Base-by-base conservation (phyloP, 2,329 filamentous ascomycete genomes). In the Fusarium sp. region DNA sequence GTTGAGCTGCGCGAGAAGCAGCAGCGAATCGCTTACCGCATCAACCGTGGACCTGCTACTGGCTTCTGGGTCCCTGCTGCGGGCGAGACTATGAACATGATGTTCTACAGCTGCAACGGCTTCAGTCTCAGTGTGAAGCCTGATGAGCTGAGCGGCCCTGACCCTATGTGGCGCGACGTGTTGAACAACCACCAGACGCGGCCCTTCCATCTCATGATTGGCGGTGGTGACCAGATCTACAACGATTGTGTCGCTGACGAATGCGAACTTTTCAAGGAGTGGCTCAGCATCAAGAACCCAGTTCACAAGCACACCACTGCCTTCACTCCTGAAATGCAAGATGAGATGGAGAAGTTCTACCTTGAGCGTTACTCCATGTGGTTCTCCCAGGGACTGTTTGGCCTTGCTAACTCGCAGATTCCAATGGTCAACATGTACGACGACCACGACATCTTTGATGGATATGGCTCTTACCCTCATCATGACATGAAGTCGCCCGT, bases 391-490 rank as follows among this genome's bases (percentile, higher is more conserved):
- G 97, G 97, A 0, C 85, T 98, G 6, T 99, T 98, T 79, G 91
- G 93, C n/a, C 90, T 99, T 80, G 97, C 96, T 6, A 95, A 93
- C 77, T 93, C 94, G 2, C 96, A 98, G 81, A 98, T 99, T 54
- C 95, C 97, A 10, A 98, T 98, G 95, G 91, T 99, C 78, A 99
- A 99, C 81, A 95, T 99, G 82, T 98, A 94, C 87, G 96, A 98
- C 82, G 97, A 98, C 78, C 97, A 98, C 81, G 94, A 97, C 76
- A 93, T 95, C 76, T 95, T 95, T 73, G 93, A 95, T 83, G 97
- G 97, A 1, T 99, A 93, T 80, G 97, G 97, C 8, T 98, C 95
- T 0, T 99, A 98, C 81, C 92, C 95, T 5, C 90, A 98, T 76
- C 91, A 94, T 75, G 97, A 98, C 79, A 98, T 98, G 95, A 91